phyloP scores from a whole-genome alignment of 768 basidiomycete genomes.

The Lactifluus pinguis region DNA sequence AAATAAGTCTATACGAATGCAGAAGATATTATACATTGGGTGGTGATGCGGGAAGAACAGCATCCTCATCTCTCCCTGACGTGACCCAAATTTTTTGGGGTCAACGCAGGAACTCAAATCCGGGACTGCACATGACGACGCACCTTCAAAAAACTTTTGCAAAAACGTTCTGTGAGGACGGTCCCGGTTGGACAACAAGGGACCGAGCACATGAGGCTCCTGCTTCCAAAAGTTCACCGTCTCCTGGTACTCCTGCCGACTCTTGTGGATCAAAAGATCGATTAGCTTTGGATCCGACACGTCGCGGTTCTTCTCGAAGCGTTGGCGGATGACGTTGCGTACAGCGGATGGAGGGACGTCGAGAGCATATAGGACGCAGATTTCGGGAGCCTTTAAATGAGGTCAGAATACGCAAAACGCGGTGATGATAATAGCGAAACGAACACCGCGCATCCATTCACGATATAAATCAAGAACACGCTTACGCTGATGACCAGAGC shows the following conservation, averaged over 20 bases:
- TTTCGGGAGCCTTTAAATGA: conserved; percentile 73
- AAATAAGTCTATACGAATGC: conserved; percentile 11
- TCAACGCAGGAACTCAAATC: neutral
- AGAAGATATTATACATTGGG: conserved; percentile 15
- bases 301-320: conserved; percentile 79
- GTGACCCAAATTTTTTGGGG: neutral
- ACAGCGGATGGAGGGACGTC: conserved; percentile 69
- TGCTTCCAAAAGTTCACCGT: conserved; percentile 93
- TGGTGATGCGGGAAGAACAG: conserved; percentile 42
- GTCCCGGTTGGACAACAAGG: conserved; percentile 45
- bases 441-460: conserved; percentile 86
- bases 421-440: conserved; percentile 26
- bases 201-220: conserved; percentile 68
- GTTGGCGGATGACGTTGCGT: conserved; percentile 72
- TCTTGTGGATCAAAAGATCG: conserved; percentile 80
- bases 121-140: conserved; percentile 20
- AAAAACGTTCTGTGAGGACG: conserved; percentile 53
- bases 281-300: conserved; percentile 76
- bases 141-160: conserved; percentile 81
- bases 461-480: conserved; percentile 77
- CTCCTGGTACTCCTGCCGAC: conserved; percentile 86
- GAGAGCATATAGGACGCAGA: conserved; percentile 73
- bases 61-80: conserved; percentile 69
- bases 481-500: conserved; percentile 50
- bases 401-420: neutral